Evolutionary conservation across 2,329 filamentous ascomycete species (phyloP), one percentile per base, ranked within the genome.

Genomic region (Beauveria asiatica): DNA sequence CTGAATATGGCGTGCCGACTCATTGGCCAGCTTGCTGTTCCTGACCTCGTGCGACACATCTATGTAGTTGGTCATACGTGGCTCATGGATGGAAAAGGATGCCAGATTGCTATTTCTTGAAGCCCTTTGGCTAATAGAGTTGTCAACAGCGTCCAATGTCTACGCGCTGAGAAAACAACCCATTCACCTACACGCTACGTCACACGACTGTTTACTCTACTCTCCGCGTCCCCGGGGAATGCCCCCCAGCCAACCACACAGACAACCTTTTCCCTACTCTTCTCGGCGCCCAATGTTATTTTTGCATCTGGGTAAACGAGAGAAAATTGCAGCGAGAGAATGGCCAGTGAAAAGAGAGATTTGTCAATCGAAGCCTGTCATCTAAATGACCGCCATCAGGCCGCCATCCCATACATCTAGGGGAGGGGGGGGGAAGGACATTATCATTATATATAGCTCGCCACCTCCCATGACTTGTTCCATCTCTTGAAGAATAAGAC

Each of bases 21-120:
- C 30, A 48, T 39, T 41, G 45, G 44, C 54, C 44, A 13, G n/a
- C 30, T 41, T 25, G 17, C 56, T 44, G 42, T 58, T 44, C 45
- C 30, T 44, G 45, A 23, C 54, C 21, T 27, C 51, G 56, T 58
- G 56, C 37, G 56, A 58, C 56, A 39, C 54, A 58, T 51, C 46
- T 58, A 50, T 51, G 48, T 44, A 51, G 45, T 58, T 51, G 37
- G 51, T 21, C 23, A 25, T 51, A 58, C 56, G 56, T 58, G 56
- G 46, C 56, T 30, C 37, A 13, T 19, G 33, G 16, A 17, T 19
- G 27, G 19, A 33, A 52, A 23, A 25, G 11, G 30, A 39, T 37
- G 39, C 51, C 21, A 54, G 21, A 39, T 17, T 54, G 42, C 39
- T 16, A 37, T 56, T 10, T 17, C 10, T 13, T 5, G 2, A 5